phyloP scores from a whole-genome alignment of 495 filamentous ascomycete genomes.

The Aspergillus bertholletiae region DNA sequence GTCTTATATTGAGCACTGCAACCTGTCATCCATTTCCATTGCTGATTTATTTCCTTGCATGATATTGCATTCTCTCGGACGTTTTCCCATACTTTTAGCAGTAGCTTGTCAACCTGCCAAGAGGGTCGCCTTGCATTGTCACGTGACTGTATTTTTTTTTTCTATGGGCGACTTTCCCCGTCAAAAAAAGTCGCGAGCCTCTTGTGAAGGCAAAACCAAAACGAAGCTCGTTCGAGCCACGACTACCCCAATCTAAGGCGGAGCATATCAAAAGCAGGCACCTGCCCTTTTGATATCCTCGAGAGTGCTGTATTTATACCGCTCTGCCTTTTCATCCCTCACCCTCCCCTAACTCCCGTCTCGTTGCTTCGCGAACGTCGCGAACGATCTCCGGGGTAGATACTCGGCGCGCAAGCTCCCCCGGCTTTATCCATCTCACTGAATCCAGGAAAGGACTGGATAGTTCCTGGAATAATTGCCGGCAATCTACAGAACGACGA shows the following conservation, averaged over 20 bases:
- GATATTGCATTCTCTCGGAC: not conserved
- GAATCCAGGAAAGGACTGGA: not conserved
- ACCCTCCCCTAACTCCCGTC: not conserved
- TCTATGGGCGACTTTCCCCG: conserved; percentile 5
- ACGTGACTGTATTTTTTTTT: conserved; percentile 24
- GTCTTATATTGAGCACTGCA: not conserved
- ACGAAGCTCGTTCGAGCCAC: conserved; percentile 6
- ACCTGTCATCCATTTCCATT: not conserved
- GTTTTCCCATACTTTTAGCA: not conserved
- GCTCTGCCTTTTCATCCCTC: conserved; percentile 8
- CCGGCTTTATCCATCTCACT: not conserved
- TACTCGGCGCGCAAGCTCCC: conserved; percentile 13
- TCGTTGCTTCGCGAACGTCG: conserved; percentile 13
- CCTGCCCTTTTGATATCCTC: not conserved
- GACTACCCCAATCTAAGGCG: conserved; percentile 10
- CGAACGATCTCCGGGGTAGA: conserved; percentile 7
- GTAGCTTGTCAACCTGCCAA: conserved; percentile 11
- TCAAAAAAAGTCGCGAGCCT: conserved; percentile 16
- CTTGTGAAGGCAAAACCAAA: conserved; percentile 13
- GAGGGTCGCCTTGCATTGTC: conserved; percentile 12
- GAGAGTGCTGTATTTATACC: not conserved
- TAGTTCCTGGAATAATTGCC: conserved; percentile 2
- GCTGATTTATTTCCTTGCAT: not conserved
- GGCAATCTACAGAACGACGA: not conserved
- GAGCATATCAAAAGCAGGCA: conserved; percentile 14